Evolutionary conservation across 768 basidiomycete genomes (phyloP).

Genomic region (Suillus americanus): DNA sequence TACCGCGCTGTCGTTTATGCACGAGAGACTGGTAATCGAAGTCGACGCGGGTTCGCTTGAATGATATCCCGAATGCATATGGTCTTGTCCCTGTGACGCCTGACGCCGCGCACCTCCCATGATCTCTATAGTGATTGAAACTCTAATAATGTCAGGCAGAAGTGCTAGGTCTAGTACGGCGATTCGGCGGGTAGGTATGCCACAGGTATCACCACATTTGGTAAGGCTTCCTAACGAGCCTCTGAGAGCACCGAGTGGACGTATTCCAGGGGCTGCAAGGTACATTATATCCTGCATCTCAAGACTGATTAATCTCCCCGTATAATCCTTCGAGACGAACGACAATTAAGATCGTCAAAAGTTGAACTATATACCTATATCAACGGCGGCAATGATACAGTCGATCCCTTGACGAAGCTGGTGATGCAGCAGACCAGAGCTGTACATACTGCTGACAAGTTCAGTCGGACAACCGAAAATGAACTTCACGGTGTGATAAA

Average conservation of each 20-base stretch:
- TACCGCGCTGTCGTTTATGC: not conserved
- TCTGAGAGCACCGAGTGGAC: not conserved
- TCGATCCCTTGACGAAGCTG: slow-evolving; percentile 43
- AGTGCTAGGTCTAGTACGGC: not conserved
- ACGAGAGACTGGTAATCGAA: not conserved
- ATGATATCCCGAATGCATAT: not conserved
- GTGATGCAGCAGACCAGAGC: slow-evolving; percentile 65
- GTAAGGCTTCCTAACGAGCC: not conserved
- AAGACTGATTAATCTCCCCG: slow-evolving; percentile 23
- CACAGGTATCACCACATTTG: not conserved
- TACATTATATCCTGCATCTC: not conserved
- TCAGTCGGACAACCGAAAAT: slow-evolving; percentile 70
- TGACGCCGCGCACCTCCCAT: not conserved
- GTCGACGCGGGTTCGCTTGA: not conserved
- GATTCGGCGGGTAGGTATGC: not conserved
- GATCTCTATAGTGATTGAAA: not conserved
- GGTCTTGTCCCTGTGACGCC: not conserved
- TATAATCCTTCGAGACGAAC: slow-evolving; percentile 38
- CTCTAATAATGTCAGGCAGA: not conserved
- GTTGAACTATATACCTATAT: slow-evolving; percentile 46
- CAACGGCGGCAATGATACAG: slow-evolving; percentile 50
- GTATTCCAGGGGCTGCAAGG: not conserved
- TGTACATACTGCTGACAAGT: slow-evolving; percentile 75
- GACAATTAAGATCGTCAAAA: not conserved
- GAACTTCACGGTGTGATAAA: slow-evolving; percentile 66